Conservation (phyloP, 768 basidiomycete species). For the Lactarius hengduanensis region DNA sequence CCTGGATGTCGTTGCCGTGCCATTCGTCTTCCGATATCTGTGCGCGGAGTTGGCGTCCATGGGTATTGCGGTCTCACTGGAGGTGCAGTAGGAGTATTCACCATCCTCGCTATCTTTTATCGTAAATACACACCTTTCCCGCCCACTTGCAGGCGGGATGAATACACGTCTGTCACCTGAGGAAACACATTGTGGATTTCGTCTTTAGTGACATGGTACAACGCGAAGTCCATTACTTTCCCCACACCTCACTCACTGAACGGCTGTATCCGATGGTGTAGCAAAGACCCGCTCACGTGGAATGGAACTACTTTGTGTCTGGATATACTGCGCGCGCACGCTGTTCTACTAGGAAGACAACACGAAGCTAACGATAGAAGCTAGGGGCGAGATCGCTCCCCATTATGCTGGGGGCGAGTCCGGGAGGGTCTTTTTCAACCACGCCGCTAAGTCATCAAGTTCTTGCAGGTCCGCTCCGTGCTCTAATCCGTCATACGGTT, state of each 20-base stretch:
- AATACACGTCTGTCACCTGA: background rate
- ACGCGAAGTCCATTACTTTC: background rate
- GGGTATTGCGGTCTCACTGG: slow-evolving; percentile 90
- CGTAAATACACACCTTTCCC: background rate
- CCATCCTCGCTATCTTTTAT: background rate
- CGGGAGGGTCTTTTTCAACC: slow-evolving; percentile 63
- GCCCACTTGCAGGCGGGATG: background rate
- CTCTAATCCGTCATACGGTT: slow-evolving; percentile 61
- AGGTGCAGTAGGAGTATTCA: slow-evolving; percentile 47
- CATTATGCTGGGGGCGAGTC: background rate
- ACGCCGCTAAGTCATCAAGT: slow-evolving; percentile 64
- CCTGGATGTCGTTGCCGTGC: slow-evolving; percentile 93
- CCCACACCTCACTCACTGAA: background rate
- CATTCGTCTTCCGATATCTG: slow-evolving; percentile 91
- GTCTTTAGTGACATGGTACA: background rate
- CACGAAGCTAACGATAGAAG: too few species aligned
- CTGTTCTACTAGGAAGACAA: background rate
- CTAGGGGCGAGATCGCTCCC: background rate
- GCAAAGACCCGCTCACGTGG: background rate
- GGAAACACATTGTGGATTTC: background rate
- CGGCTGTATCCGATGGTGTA: background rate
- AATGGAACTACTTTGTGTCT: background rate
- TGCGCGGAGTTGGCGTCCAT: slow-evolving; percentile 97
- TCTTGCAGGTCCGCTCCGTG: slow-evolving; percentile 68
- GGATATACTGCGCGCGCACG: background rate